phyloP scores from a whole-genome alignment of 306 rosid species.

The Acacia crassicarpa region DNA sequence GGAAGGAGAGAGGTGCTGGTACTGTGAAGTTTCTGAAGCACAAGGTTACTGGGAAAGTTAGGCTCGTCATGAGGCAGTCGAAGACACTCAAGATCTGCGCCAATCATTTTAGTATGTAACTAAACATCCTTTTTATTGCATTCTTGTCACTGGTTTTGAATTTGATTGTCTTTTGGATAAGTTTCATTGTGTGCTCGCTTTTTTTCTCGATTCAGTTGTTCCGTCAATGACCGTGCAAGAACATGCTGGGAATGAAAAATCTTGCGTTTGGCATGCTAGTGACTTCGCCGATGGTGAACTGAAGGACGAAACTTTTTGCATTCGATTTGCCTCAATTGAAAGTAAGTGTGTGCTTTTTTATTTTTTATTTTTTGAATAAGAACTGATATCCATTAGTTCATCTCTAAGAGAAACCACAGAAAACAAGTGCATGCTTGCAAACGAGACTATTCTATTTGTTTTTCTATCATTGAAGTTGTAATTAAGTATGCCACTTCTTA shows the following conservation, averaged over 20 bases:
- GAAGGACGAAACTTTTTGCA: constrained; percentile 87
- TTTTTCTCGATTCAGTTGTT: constrained; percentile 16
- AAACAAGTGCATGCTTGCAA: neutral
- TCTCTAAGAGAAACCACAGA: too few species aligned
- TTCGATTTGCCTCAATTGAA: constrained; percentile 81
- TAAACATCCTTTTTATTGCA: neutral
- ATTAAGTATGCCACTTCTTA: neutral
- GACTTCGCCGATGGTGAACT: constrained; percentile 88
- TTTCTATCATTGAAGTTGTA: neutral
- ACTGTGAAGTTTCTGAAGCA: constrained; percentile 80
- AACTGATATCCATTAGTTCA: too few species aligned
- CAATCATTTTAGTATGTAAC: constrained; percentile 68
- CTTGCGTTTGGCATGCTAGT: constrained; percentile 89
- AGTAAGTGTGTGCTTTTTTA: constrained; percentile 48
- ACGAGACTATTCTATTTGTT: neutral
- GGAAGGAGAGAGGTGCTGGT: constrained; percentile 95
- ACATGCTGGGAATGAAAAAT: constrained; percentile 89
- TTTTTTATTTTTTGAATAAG: neutral
- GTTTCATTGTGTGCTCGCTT: neutral
- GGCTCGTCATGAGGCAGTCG: constrained; percentile 90
- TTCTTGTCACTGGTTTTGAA: neutral
- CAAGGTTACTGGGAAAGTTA: constrained; percentile 61
- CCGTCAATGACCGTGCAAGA: constrained; percentile 75
- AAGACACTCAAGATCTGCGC: constrained; percentile 94
- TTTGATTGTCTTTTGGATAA: neutral